phyloP scores from a whole-genome alignment of 768 basidiomycete species.

The Trametes coccinea region DNA sequence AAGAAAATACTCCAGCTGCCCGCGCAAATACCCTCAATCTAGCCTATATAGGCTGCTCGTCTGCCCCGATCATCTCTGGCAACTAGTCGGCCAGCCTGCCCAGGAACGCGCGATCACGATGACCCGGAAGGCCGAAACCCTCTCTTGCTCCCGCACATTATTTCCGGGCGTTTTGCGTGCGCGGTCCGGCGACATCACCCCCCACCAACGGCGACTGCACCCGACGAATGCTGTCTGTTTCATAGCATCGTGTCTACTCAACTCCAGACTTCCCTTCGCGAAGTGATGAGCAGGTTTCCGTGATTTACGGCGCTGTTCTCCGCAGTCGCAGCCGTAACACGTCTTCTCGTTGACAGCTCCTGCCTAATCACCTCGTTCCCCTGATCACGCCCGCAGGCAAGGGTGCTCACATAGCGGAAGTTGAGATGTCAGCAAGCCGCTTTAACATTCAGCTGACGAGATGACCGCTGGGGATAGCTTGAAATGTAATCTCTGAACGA shows the following conservation, averaged over 20 bases:
- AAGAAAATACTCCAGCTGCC: constrained; percentile 10
- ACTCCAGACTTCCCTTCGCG: constrained; percentile 12
- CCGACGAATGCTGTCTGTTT: background rate
- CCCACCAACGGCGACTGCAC: background rate
- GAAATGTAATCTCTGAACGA: constrained; percentile 12
- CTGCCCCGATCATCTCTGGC: constrained; percentile 19
- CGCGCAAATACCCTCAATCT: constrained; percentile 26
- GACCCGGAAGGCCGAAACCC: constrained; percentile 22
- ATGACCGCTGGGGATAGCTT: constrained; percentile 8
- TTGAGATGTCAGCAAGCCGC: constrained; percentile 3
- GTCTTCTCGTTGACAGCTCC: constrained; percentile 11
- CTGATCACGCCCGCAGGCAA: constrained; percentile 4
- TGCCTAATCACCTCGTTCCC: constrained; percentile 5
- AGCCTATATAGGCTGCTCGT: constrained; percentile 22
- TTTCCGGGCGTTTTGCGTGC: constrained; percentile 16
- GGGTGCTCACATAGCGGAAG: background rate
- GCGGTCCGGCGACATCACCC: constrained; percentile 4
- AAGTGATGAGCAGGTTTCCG: constrained; percentile 1
- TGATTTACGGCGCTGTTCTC: background rate
- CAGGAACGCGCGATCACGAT: constrained; percentile 25
- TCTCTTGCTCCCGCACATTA: constrained; percentile 10
- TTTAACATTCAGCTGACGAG: background rate
- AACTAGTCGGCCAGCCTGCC: constrained; percentile 6
- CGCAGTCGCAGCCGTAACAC: background rate
- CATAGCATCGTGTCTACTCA: constrained; percentile 22